Conservation (phyloP, 1,284 basidiomycete species). For the Irpex sp. region DNA sequence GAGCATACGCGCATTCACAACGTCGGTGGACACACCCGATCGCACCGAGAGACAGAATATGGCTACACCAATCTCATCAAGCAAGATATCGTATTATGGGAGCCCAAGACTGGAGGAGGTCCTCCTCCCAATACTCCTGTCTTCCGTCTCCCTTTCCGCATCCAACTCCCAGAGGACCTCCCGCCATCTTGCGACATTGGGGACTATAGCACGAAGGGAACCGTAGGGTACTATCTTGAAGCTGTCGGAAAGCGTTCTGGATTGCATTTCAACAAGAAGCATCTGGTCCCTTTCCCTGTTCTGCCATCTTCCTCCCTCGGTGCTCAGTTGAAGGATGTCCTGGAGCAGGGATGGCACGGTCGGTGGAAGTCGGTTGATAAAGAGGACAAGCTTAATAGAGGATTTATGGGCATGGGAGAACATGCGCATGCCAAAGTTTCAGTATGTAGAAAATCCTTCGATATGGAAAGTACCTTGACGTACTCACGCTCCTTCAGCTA, state of each 20-base stretch:
- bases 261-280: neutral
- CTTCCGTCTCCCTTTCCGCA: constrained; percentile 20
- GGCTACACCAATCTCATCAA: constrained; percentile 8
- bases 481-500: constrained; percentile 9
- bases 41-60: neutral
- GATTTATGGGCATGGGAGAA: constrained; percentile 17
- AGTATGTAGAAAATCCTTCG: constrained; percentile 3
- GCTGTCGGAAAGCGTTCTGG: neutral
- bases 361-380: constrained; percentile 7
- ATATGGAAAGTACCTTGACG: no score
- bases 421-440: constrained; percentile 16
- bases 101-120: constrained; percentile 15
- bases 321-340: neutral
- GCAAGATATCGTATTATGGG: constrained; percentile 18
- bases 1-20: neutral
- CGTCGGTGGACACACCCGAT: neutral
- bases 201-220: neutral
- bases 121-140: constrained; percentile 18
- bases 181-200: constrained; percentile 21
- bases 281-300: neutral
- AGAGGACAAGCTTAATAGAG: constrained; percentile 16
- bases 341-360: neutral
- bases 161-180: constrained; percentile 16
- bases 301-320: neutral
- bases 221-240: neutral